These are phyloP conservation scores for Alisma plantagoaquatica DNA, from an alignment of 106 monocot species.

Conservation along the genomic window DNA sequence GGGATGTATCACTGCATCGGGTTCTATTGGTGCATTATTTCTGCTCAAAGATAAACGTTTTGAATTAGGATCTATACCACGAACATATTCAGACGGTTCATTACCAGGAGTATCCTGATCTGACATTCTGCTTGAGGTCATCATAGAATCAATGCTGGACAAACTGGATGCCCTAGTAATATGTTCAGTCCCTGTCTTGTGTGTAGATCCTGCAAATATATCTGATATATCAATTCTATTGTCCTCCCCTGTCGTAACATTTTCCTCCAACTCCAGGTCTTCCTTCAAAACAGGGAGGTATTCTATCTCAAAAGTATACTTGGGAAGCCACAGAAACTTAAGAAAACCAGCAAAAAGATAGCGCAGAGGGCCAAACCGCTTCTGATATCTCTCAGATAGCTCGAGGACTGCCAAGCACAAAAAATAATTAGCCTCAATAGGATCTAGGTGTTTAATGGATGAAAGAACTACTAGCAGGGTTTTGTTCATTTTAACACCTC, in stretches of 20 bases:
- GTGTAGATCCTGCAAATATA: conserved; percentile 61
- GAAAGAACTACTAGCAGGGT: no score
- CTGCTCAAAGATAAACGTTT: conserved; percentile 69
- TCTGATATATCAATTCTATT: conserved; percentile 44
- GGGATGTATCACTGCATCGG: conserved; percentile 82
- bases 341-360: conserved; percentile 95
- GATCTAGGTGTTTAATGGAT: no score
- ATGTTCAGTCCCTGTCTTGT: conserved; percentile 58
- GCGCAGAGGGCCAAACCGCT: conserved; percentile 92
- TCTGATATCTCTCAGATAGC: conserved; percentile 96
- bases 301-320: conserved; percentile 84
- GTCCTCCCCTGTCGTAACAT: conserved; percentile 22
- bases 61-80: conserved; percentile 76
- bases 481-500: no score
- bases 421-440: no score
- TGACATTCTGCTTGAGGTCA: conserved; percentile 63
- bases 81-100: conserved; percentile 90
- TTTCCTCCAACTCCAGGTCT: conserved; percentile 15
- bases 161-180: conserved; percentile 77
- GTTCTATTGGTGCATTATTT: conserved; percentile 49
- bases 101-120: conserved; percentile 45
- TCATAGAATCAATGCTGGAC: conserved; percentile 88
- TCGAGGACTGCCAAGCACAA: conserved; percentile 75
- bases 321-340: conserved; percentile 91
- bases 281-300: conserved; percentile 66